Evolutionary conservation across 2,329 filamentous ascomycete species (phyloP).

Genomic region (Colletotrichum sp.): DNA sequence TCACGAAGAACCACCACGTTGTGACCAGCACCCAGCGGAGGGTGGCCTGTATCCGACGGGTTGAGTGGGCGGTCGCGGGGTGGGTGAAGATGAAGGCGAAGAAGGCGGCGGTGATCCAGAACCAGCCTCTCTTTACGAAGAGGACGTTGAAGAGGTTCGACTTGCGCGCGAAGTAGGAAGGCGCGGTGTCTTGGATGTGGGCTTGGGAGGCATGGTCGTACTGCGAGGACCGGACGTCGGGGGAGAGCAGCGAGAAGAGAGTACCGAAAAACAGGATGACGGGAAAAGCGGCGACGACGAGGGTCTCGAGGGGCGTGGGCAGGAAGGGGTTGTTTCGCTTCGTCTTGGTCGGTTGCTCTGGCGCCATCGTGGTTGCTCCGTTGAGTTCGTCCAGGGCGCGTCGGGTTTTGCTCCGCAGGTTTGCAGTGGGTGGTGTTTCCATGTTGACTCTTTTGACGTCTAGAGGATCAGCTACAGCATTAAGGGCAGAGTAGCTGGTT

Average conservation of each 20-base stretch:
- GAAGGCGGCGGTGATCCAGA: conserved; percentile 84
- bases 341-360: conserved; percentile 17
- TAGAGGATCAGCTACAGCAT: conserved; percentile 1
- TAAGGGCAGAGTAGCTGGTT: background rate
- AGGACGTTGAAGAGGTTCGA: conserved; percentile 89
- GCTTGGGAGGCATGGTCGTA: conserved; percentile 70
- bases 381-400: conserved; percentile 21
- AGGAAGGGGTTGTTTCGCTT: conserved; percentile 63
- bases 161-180: conserved; percentile 93
- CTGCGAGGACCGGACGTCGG: conserved; percentile 66
- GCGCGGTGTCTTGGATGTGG: conserved; percentile 64
- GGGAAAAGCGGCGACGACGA: conserved; percentile 76
- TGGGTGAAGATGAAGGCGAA: conserved; percentile 73
- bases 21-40: conserved; percentile 78
- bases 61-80: conserved; percentile 49
- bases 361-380: conserved; percentile 4
- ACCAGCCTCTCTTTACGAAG: conserved; percentile 96
- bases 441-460: background rate
- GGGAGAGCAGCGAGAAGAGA: conserved; percentile 79
- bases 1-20: conserved; percentile 81
- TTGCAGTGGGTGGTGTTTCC: conserved; percentile 21
- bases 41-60: conserved; percentile 55
- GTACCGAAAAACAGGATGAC: conserved; percentile 80
- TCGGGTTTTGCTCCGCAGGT: conserved; percentile 20
- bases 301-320: conserved; percentile 71